Evolutionary conservation across 345 rosid species (phyloP), one percentile per base, ranked within the genome.

Genomic region (Ceriops tagal): DNA sequence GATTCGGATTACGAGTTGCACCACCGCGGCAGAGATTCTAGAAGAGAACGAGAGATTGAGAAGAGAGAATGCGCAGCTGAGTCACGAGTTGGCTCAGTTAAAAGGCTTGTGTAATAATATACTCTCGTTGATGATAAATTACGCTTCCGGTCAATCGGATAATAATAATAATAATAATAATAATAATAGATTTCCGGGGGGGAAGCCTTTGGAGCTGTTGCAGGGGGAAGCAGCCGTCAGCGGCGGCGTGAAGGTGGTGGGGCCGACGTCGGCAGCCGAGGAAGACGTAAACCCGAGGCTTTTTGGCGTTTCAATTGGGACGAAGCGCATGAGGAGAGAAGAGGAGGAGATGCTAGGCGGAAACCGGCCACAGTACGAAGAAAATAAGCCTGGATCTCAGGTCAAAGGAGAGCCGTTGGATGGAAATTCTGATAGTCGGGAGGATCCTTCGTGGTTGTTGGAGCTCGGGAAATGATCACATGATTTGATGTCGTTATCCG

Each of bases 371-470:
- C 66, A 73, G 22, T 21, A 58, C 4, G 66, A 77, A 46, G 80
- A 71, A 9, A 27, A 31, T 8, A 80, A 72, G 37, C 55, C 62
- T 2, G 77, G 76, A 15, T 79, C 78, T 1, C 86, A 85, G 65
- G 76, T 83, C 16, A 93, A 89, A 80, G 55, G 74, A 24, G 96
- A 89, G 83, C 87, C 91, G 75, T 75, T 81, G 67, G 91, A 91
- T 74, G 46, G 64, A 18, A 63, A 24, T 55, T 22, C 51, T 4
- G 79, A 69, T 30, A 62, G 83, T 65, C 70, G 78, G 19, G 49
- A 9, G 60, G 83, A 84, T 6, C 70, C 76, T 11, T 10, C 84
- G 39, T 86, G 92, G 98, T 82, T 89, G 98, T 82, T 90, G 6
- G 96, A 92, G 65, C 92, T 85, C 0, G 87, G 90, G 26, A 86